Conservation (phyloP, 768 basidiomycete genomes). For the Suillus subaureus region DNA sequence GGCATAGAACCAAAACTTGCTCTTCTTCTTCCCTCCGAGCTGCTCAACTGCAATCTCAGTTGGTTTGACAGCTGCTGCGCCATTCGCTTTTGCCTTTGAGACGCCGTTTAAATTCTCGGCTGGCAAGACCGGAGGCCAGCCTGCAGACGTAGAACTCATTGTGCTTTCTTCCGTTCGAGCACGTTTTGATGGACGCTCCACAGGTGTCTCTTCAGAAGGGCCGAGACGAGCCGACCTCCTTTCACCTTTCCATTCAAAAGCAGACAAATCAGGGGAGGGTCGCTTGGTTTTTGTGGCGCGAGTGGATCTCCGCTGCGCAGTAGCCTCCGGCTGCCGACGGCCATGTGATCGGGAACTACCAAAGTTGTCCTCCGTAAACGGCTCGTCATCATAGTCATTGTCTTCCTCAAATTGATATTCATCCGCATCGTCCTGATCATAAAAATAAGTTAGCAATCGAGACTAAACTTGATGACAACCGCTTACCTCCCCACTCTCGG, state of each 20-base stretch:
- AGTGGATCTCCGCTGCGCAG: conserved; percentile 54
- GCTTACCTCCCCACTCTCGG: conserved; percentile 60
- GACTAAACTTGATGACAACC: conserved; percentile 10
- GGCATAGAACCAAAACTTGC: conserved; percentile 89
- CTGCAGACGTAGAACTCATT: conserved; percentile 49
- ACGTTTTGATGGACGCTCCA: conserved; percentile 64
- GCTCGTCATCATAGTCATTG: conserved; percentile 65
- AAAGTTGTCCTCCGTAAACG: conserved; percentile 42
- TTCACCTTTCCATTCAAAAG: conserved; percentile 71
- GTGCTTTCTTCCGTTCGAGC: conserved; percentile 79
- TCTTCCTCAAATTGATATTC: conserved; percentile 71
- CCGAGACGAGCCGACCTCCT: conserved; percentile 71
- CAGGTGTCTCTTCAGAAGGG: conserved; percentile 49
- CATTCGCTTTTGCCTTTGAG: conserved; percentile 51
- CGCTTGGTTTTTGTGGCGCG: conserved; percentile 55
- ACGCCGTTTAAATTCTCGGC: conserved; percentile 32
- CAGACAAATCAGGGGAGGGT: conserved; percentile 49
- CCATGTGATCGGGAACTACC: conserved; percentile 42
- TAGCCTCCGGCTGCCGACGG: conserved; percentile 37
- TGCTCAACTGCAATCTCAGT: conserved; percentile 76
- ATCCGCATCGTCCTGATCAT: conserved; percentile 55
- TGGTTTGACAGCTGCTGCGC: conserved; percentile 69
- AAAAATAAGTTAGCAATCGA: conserved; percentile 28
- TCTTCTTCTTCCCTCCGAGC: conserved; percentile 79
- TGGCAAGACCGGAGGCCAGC: conserved; percentile 31